These are phyloP conservation scores for Pythium oligandrum DNA, from an alignment of 352 stramenopile genomes.

Conservation along the genomic window DNA sequence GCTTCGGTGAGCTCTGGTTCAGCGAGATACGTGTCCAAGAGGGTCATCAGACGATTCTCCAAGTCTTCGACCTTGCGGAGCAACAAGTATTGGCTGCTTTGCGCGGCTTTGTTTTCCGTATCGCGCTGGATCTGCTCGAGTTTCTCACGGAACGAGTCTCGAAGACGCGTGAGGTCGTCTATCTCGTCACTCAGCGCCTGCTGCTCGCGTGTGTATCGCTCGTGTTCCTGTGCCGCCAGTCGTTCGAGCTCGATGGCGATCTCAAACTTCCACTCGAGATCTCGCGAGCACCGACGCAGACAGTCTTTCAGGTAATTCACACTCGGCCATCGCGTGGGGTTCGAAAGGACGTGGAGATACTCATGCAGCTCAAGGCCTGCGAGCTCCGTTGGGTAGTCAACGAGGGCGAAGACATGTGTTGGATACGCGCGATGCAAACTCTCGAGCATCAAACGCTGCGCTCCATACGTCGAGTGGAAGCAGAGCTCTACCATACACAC, in stretches of 20 bases:
- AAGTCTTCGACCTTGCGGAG: slow-evolving; percentile 79
- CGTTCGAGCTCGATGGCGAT: slow-evolving; percentile 63
- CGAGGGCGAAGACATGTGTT: slow-evolving; percentile 29
- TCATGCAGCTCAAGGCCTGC: slow-evolving; percentile 59
- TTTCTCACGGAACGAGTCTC: slow-evolving; percentile 66
- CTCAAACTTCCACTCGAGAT: slow-evolving; percentile 78
- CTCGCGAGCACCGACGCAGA: slow-evolving; percentile 62
- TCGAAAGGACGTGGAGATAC: slow-evolving; percentile 48
- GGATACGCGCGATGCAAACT: slow-evolving; percentile 21
- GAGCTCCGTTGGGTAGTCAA: slow-evolving; percentile 74
- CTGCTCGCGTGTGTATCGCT: slow-evolving; percentile 34
- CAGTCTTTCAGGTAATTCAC: slow-evolving; percentile 81
- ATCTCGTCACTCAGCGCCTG: slow-evolving; percentile 68
- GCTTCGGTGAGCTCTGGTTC: slow-evolving; percentile 38
- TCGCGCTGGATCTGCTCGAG: slow-evolving; percentile 17
- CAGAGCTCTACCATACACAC: slow-evolving; percentile 15
- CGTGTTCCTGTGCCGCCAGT: slow-evolving; percentile 62
- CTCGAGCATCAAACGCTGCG: slow-evolving; percentile 18
- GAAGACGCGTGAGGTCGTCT: slow-evolving; percentile 61
- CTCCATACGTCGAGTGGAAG: slow-evolving; percentile 30
- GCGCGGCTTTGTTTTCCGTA: slow-evolving; percentile 1
- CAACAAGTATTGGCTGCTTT: slow-evolving; percentile 37
- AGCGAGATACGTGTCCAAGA: slow-evolving; percentile 56
- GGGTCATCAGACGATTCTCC: slow-evolving; percentile 51
- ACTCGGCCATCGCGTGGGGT: slow-evolving; percentile 68